Evolutionary conservation across 2,329 filamentous ascomycete genomes (phyloP).

Genomic region (Penicillium sp.): DNA sequence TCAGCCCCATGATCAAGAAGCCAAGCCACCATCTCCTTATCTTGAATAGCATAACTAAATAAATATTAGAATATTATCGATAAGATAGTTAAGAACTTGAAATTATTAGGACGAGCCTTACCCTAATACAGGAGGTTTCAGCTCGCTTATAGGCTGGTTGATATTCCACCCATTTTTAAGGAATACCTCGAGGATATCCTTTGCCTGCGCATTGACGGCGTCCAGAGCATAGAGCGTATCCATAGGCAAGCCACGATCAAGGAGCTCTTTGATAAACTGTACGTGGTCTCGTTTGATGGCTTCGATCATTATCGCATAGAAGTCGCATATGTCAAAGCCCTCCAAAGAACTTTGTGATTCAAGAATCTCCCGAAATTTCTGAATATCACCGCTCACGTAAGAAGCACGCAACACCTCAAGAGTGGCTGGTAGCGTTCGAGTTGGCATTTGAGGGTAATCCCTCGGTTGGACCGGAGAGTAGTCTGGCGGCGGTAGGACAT

Average conservation of each 20-base stretch:
- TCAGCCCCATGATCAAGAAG: conserved; percentile 24
- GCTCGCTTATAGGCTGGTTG: conserved; percentile 16
- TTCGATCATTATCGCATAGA: conserved; percentile 15
- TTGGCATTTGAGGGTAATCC: conserved; percentile 2
- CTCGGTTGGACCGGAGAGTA: neutral
- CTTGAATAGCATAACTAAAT: conserved; percentile 13
- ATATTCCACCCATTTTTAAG: conserved; percentile 19
- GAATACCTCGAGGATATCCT: conserved; percentile 8
- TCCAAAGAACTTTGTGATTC: conserved; percentile 1
- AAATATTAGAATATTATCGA: neutral
- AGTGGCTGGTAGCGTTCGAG: conserved; percentile 1
- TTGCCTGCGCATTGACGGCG: conserved; percentile 10
- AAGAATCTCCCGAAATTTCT: conserved; percentile 7
- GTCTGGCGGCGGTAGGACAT: neutral
- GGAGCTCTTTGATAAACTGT: conserved; percentile 14
- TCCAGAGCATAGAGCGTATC: conserved; percentile 12
- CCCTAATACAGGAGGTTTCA: conserved; percentile 16
- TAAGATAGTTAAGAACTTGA: neutral
- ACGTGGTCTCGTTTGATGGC: conserved; percentile 13
- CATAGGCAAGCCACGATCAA: conserved; percentile 14
- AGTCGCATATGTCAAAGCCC: conserved; percentile 15
- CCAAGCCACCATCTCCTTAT: conserved; percentile 21
- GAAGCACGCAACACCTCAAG: conserved; percentile 2
- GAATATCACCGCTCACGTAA: conserved; percentile 3
- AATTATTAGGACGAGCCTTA: conserved; percentile 10